Conservation (phyloP, 441 rosid genomes). For the Biscutella auriculata region DNA sequence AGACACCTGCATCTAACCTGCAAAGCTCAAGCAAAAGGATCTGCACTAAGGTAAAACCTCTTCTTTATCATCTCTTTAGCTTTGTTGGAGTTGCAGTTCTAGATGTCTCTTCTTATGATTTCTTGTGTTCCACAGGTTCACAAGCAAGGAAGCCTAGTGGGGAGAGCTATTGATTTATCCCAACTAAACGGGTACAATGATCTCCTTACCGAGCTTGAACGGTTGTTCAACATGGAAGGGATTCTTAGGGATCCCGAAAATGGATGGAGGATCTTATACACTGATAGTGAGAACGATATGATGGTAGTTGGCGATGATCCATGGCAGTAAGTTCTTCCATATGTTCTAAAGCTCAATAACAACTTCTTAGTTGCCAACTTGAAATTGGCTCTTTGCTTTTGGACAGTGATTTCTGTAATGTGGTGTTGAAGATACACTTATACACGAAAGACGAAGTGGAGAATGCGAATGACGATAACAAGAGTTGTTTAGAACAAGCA, state of each 20-base stretch:
- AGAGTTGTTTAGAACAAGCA: conserved; percentile 89
- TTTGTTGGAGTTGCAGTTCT: neutral
- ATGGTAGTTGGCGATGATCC: conserved; percentile 95
- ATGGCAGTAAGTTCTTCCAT: conserved; percentile 64
- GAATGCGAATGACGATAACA: conserved; percentile 79
- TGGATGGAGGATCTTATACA: conserved; percentile 83
- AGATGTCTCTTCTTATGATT: neutral
- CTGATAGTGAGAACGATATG: conserved; percentile 82
- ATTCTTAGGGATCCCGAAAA: conserved; percentile 55
- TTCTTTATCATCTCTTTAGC: conserved; percentile 5
- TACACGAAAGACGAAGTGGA: conserved; percentile 81
- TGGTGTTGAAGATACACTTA: conserved; percentile 78
- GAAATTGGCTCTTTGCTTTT: neutral
- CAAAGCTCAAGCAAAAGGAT: conserved; percentile 79
- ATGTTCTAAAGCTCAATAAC: conserved; percentile 2
- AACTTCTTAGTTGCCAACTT: neutral
- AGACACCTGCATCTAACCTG: conserved; percentile 33
- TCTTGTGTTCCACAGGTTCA: conserved; percentile 48
- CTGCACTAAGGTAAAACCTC: conserved; percentile 69
- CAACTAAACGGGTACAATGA: conserved; percentile 54
- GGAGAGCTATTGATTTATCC: conserved; percentile 84
- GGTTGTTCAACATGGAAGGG: conserved; percentile 75
- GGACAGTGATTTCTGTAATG: conserved; percentile 73
- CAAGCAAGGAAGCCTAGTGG: conserved; percentile 91
- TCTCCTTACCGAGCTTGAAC: conserved; percentile 59